Conservation (phyloP, 805 yeast genomes). For the Yamadazyma scolyti region DNA sequence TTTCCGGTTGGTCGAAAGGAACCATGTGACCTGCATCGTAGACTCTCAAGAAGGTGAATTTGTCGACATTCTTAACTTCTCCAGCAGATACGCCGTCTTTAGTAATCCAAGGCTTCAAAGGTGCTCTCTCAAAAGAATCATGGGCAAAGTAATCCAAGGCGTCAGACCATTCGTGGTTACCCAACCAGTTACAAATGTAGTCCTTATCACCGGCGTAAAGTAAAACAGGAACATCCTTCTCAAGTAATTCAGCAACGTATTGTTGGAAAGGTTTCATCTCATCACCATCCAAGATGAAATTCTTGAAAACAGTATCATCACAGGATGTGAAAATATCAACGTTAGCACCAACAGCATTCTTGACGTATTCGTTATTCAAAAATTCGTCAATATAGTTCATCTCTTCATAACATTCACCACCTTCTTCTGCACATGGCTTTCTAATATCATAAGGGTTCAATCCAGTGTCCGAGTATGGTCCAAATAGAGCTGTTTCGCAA, state of each 20-base stretch:
- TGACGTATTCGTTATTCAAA: slow-evolving; percentile 52
- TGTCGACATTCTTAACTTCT: slow-evolving; percentile 66
- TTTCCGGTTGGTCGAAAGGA: slow-evolving; percentile 82
- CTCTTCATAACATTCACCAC: slow-evolving; percentile 50
- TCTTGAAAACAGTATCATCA: slow-evolving; percentile 46
- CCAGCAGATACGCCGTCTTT: slow-evolving; percentile 54
- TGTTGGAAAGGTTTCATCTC: slow-evolving; percentile 70
- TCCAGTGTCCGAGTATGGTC: slow-evolving; percentile 43
- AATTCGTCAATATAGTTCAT: slow-evolving; percentile 48
- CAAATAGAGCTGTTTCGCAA: slow-evolving; percentile 25
- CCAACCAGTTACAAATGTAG: slow-evolving; percentile 44
- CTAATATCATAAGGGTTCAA: slow-evolving; percentile 66
- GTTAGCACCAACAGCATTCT: slow-evolving; percentile 55
- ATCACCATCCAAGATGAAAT: slow-evolving; percentile 58
- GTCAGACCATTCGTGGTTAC: slow-evolving; percentile 41
- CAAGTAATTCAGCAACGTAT: slow-evolving; percentile 44
- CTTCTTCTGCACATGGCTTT: slow-evolving; percentile 44
- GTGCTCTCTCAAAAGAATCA: slow-evolving; percentile 15
- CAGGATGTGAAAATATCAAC: slow-evolving; percentile 44
- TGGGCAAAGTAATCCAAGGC: slow-evolving; percentile 22
- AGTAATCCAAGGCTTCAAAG: slow-evolving; percentile 38
- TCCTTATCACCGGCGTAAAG: slow-evolving; percentile 45
- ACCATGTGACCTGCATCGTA: slow-evolving; percentile 97
- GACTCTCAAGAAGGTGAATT: slow-evolving; percentile 77
- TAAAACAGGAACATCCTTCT: slow-evolving; percentile 36